Percentiles rank a stretch among this genome's conserved stretches.
These are phyloP conservation scores for Fusarium bactridioides DNA, from an alignment of 2,329 filamentous ascomycete species.

Conservation along the genomic window DNA sequence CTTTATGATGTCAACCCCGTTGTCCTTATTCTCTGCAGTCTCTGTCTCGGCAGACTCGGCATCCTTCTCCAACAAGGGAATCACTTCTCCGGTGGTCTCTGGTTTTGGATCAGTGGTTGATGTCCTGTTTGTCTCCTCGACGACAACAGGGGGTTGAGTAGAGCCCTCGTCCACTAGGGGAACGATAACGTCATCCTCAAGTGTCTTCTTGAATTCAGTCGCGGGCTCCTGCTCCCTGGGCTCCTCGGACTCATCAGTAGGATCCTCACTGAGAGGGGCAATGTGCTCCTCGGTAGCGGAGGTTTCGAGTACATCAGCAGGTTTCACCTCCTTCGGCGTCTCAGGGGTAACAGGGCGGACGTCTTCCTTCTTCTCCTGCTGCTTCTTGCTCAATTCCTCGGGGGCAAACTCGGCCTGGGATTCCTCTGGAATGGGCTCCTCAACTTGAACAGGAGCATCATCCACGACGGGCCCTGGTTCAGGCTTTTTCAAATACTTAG, in stretches of 20 bases:
- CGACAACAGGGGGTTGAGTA: constrained; percentile 1
- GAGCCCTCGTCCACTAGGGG: constrained; percentile 24
- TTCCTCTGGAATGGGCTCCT: constrained; percentile 14
- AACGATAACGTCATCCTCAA: constrained; percentile 8
- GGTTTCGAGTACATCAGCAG: background rate
- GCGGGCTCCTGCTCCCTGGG: background rate
- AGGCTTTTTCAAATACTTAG: background rate
- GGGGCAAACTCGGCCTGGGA: background rate
- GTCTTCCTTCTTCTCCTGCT: background rate
- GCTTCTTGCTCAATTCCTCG: constrained; percentile 3
- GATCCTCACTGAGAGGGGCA: background rate
- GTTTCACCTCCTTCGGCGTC: background rate
- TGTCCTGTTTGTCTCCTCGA: constrained; percentile 13
- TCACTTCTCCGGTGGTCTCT: constrained; percentile 4
- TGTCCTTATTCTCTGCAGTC: background rate
- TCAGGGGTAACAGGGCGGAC: constrained; percentile 1
- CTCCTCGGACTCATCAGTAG: background rate
- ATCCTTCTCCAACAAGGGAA: constrained; percentile 24
- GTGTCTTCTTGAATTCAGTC: constrained; percentile 4
- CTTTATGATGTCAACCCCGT: constrained; percentile 3
- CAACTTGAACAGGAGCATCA: constrained; percentile 24
- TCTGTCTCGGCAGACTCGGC: constrained; percentile 1
- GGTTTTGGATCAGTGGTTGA: background rate
- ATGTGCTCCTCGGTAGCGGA: constrained; percentile 17
- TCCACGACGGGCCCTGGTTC: constrained; percentile 10